Evolutionary conservation across 2,329 filamentous ascomycete species (phyloP), one percentile per base, ranked within the genome.

Genomic region (Davidsoniella neocaledoniae): DNA sequence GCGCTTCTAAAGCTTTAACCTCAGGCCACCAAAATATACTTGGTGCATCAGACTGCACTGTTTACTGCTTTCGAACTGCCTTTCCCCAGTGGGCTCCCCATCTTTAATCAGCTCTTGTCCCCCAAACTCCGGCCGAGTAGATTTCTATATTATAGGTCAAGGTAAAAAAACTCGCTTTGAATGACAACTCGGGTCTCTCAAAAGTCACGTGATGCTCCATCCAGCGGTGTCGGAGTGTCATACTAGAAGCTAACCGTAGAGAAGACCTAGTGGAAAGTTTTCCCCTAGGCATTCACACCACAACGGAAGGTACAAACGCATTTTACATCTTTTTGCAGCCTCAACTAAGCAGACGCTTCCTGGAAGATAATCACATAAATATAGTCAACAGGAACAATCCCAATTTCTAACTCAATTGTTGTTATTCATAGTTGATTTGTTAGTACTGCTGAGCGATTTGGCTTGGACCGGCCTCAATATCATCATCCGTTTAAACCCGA

Each of bases 201-300:
- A 5, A 12, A 2, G 39, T 51, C 50, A 52, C 45, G 50, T 52
- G 50, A 44, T 21, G 9, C 9, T 19, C 14, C 5, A 9, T 8
- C 39, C n/a, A 52, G 50, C 50, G 50, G 38, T 52, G 29, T 52
- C 50, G 50, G 50, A 52, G 50, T 43, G 21, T 9, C 40, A 19
- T 21, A 23, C 47, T 29, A 19, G 6, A 21, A n/a, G 16, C 7
- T 23, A 26, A 37, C n/a, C n/a, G n/a, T n/a, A n/a, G n/a, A n/a
- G n/a, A n/a, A n/a, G n/a, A n/a, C n/a, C n/a, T n/a, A n/a, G n/a
- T n/a, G n/a, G n/a, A n/a, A n/a, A n/a, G n/a, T n/a, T n/a, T n/a
- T n/a, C n/a, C n/a, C n/a, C 17, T 19, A 19, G 17, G 17, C 17
- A 19, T 33, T 21, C 21, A 21, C 21, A 21, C 21, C 16, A 17